Conservation (phyloP, 352 stramenopile genomes). For the Pythium volutum region DNA sequence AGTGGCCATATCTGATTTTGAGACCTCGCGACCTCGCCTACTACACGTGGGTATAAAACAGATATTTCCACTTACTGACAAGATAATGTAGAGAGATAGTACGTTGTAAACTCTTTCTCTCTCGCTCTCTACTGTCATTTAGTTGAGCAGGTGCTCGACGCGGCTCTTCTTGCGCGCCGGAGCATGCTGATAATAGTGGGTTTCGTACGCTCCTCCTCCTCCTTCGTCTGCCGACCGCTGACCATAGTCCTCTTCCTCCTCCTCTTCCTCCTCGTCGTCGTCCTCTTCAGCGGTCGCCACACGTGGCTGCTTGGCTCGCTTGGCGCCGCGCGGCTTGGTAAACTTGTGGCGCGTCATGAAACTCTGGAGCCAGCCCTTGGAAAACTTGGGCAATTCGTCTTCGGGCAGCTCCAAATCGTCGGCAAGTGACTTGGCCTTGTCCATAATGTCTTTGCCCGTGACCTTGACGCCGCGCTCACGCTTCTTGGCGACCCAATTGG, state of each 20-base stretch:
- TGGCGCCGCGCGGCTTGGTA: conserved; percentile 5
- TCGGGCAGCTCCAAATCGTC: conserved; percentile 17
- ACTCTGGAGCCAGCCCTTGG: conserved; percentile 22
- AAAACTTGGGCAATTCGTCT: conserved; percentile 25
- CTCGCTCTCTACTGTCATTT: neutral
- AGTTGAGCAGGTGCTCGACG: conserved; percentile 24
- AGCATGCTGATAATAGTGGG: neutral
- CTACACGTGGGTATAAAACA: conserved; percentile 14
- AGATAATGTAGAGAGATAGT: no score
- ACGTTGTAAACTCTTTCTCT: no score
- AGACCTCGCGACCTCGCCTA: neutral
- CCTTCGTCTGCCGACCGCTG: conserved; percentile 3
- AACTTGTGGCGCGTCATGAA: conserved; percentile 24
- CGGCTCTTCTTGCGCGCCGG: conserved; percentile 17
- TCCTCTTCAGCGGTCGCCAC: neutral
- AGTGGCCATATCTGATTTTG: conserved; percentile 13
- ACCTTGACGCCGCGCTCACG: conserved; percentile 14
- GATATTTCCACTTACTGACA: no score
- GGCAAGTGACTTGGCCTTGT: conserved; percentile 6
- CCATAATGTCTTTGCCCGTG: conserved; percentile 21
- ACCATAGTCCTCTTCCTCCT: neutral
- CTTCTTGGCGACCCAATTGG: conserved; percentile 14
- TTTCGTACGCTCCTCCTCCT: neutral
- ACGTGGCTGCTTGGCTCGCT: neutral
- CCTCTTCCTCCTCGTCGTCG: neutral